Evolutionary conservation across 768 basidiomycete genomes (phyloP), one percentile per base, ranked within the genome.

Genomic region (Boletus bicolor): DNA sequence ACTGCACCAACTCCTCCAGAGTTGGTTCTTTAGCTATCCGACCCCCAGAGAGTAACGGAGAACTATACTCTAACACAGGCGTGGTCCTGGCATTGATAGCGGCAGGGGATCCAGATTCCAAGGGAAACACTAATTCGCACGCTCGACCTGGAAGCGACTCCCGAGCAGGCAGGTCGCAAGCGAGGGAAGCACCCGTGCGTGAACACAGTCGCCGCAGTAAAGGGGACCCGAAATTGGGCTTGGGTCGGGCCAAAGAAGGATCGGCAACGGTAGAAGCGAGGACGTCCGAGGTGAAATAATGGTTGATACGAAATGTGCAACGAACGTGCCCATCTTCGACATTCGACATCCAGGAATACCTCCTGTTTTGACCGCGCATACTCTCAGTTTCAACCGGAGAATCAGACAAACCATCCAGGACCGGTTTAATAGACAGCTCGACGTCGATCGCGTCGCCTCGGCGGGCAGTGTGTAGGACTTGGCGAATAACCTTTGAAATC

Each of bases 371-470:
- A 61, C 56, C 34, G 52, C 43, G 46, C 60, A 57, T 45, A 59
- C 41, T 58, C 43, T 71, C 71, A 26, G 36, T 39, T 21, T 67
- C 63, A 14, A 53, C 51, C 21, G 68, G 70, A 14, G 68, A 68
- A 44, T 71, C 64, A 35, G 64, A 58, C 5, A 53, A 46, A 47
- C 51, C 64, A 55, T 61, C 70, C 56, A 55, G 59, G 14, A 68
- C 60, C 8, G 73, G 71, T 53, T 69, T 75, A 44, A 91, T 75
- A 56, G 82, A 79, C 21, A 98, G 79, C 8, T 95, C 93, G 53
- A 97, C 72, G 65, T 96, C 93, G 44, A 98, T 81, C 35, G 88
- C 84, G 68, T 97, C 95, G 14, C 91, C 91, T 36, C 68, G 75
- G 45, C 75, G 75, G n/a, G 90, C 77, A 34, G 84, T 82, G 43